phyloP scores from a whole-genome alignment of 177 flowering plant species.

The Vitis hybrid region DNA sequence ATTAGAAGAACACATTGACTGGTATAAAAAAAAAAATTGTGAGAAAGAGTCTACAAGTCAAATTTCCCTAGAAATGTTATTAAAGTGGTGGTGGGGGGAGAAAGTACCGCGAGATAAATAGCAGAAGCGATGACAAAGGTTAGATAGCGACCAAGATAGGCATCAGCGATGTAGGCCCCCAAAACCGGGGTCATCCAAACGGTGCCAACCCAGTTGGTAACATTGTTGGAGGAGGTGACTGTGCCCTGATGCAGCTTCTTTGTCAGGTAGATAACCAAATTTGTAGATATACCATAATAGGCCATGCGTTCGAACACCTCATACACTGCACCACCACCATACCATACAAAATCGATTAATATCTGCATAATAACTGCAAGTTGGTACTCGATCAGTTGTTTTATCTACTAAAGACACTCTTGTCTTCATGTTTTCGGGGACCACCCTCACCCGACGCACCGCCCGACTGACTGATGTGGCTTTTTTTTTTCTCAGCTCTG shows the following conservation, averaged over 20 bases:
- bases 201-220: constrained; percentile 87
- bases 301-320: constrained; percentile 89
- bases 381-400: neutral
- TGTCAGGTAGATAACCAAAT: constrained; percentile 63
- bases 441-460: no score
- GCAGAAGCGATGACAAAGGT: constrained; percentile 64
- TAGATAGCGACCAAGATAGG: constrained; percentile 82
- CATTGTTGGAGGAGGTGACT: constrained; percentile 67
- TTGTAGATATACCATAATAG: constrained; percentile 75
- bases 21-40: no score
- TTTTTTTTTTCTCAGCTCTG: no score
- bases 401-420: no score
- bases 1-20: no score
- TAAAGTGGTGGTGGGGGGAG: no score
- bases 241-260: constrained; percentile 78
- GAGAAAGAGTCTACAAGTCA: no score
- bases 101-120: constrained; percentile 63
- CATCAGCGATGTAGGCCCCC: constrained; percentile 87
- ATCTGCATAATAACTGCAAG: neutral
- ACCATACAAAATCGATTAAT: neutral
- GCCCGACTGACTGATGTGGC: no score
- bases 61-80: no score
- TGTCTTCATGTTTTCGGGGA: no score
- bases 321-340: constrained; percentile 40
- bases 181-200: constrained; percentile 79